These are phyloP conservation scores for Antonospora locustae DNA, from an alignment of 371 early-diverging fungal species.

Conservation along the genomic window DNA sequence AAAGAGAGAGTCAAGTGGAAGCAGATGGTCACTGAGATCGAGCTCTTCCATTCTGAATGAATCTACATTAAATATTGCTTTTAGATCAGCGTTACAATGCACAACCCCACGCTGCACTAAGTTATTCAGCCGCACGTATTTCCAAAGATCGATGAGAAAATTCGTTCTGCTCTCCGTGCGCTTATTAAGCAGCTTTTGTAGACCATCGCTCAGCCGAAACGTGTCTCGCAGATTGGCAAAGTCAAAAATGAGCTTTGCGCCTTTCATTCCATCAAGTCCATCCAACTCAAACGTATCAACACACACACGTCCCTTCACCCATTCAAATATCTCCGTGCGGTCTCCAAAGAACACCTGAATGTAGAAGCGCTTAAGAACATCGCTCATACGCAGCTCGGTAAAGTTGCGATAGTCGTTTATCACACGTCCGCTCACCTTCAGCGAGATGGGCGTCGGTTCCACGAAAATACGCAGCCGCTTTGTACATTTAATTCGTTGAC, in stretches of 20 bases:
- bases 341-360: conserved; percentile 1
- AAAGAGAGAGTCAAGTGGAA: conserved; percentile 33
- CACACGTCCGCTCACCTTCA: conserved; percentile 45
- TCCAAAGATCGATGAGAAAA: conserved; percentile 34
- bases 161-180: conserved; percentile 32
- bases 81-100: conserved; percentile 18
- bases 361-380: conserved; percentile 34
- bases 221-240: conserved; percentile 30
- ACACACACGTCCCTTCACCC: conserved; percentile 21
- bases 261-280: neutral
- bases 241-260: conserved; percentile 19
- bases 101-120: conserved; percentile 11
- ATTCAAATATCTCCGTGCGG: conserved; percentile 27
- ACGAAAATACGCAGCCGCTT: conserved; percentile 43
- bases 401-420: conserved; percentile 37
- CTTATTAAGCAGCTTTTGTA: conserved; percentile 16
- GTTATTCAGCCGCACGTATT: conserved; percentile 29
- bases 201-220: conserved; percentile 18
- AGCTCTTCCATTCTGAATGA: conserved; percentile 30
- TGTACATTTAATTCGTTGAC: conserved; percentile 51
- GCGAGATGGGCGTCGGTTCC: conserved; percentile 20
- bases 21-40: conserved; percentile 9
- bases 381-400: conserved; percentile 15
- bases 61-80: conserved; percentile 25
- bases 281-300: conserved; percentile 25